Conservation (phyloP, 2,329 filamentous ascomycete species). For the Sclerotinia glacialis region DNA sequence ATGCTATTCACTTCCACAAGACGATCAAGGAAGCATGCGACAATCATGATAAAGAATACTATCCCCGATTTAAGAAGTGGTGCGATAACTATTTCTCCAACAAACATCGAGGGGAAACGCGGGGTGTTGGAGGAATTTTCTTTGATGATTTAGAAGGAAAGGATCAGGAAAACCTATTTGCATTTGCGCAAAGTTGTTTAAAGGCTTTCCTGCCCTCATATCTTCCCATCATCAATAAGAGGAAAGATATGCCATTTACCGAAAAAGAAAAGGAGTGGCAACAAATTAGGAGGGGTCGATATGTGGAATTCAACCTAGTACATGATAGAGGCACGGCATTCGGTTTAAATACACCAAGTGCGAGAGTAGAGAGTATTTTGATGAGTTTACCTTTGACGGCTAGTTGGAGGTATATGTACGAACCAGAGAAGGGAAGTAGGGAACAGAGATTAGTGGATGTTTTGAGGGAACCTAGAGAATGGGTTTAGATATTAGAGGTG, state of each 20-base stretch:
- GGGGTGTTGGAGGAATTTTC: constrained; percentile 94
- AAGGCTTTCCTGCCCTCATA: constrained; percentile 88
- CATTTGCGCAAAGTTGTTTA: constrained; percentile 82
- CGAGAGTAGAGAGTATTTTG: constrained; percentile 90
- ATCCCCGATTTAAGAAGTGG: constrained; percentile 94
- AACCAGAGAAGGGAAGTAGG: constrained; percentile 68
- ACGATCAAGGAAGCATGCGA: constrained; percentile 92
- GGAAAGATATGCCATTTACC: constrained; percentile 90
- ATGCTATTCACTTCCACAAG: constrained; percentile 94
- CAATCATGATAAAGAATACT: constrained; percentile 87
- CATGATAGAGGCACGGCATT: constrained; percentile 95
- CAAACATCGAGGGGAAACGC: constrained; percentile 82
- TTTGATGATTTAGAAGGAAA: constrained; percentile 96
- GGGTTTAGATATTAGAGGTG: constrained; percentile 50
- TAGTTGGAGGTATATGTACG: constrained; percentile 94
- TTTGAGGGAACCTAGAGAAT: constrained; percentile 61
- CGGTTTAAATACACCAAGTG: constrained; percentile 86
- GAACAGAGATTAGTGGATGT: constrained; percentile 81
- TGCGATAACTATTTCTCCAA: constrained; percentile 97
- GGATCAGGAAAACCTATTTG: constrained; percentile 84
- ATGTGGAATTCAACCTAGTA: constrained; percentile 98
- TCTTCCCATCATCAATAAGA: constrained; percentile 78
- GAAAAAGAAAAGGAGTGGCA: constrained; percentile 93
- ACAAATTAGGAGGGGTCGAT: constrained; percentile 87
- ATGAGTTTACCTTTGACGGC: constrained; percentile 96